Percentiles rank a stretch among this genome's conserved stretches.
These are phyloP conservation scores for Dichotomopilus funicola DNA, from an alignment of 2,329 filamentous ascomycete genomes.

Conservation along the genomic window DNA sequence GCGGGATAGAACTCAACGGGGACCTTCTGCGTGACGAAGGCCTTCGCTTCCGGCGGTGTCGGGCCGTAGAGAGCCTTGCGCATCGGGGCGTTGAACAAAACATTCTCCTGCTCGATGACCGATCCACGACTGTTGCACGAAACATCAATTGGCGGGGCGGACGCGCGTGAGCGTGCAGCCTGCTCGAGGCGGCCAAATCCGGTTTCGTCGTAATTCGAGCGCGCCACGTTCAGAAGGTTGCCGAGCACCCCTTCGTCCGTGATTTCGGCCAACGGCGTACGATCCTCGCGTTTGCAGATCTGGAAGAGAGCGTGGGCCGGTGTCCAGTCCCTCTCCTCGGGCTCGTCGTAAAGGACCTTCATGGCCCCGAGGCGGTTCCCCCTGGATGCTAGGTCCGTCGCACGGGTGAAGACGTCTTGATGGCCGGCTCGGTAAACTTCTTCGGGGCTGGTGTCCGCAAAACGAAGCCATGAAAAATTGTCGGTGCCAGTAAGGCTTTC, in stretches of 20 bases:
- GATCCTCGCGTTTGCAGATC: slow-evolving; percentile 64
- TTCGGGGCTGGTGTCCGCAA: slow-evolving; percentile 67
- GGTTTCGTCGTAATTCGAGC: slow-evolving; percentile 55
- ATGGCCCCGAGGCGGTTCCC: slow-evolving; percentile 58
- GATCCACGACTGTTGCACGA: slow-evolving; percentile 63
- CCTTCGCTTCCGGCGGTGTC: slow-evolving; percentile 58
- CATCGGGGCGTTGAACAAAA: slow-evolving; percentile 71
- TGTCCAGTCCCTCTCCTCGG: slow-evolving; percentile 53
- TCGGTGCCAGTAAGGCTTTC: slow-evolving; percentile 54
- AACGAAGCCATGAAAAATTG: slow-evolving; percentile 84
- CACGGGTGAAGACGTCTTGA: slow-evolving; percentile 66
- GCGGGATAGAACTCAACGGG: slow-evolving; percentile 59
- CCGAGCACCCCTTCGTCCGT: slow-evolving; percentile 66
- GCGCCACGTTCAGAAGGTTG: slow-evolving; percentile 73
- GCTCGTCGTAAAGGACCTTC: slow-evolving; percentile 63
- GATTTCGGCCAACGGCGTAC: slow-evolving; percentile 60
- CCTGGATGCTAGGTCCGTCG: slow-evolving; percentile 51
- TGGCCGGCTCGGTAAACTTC: slow-evolving; percentile 68
- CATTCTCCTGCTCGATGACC: slow-evolving; percentile 60
- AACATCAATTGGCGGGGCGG: slow-evolving; percentile 80
- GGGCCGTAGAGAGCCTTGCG: slow-evolving; percentile 70
- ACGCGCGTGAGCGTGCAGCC: slow-evolving; percentile 68
- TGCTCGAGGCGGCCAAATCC: slow-evolving; percentile 76
- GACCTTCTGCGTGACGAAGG: slow-evolving; percentile 66
- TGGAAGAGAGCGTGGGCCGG: slow-evolving; percentile 76